A percentile compares a stretch with the other conserved stretches of the same genome.
These are phyloP conservation scores for Vitis labrusca DNA, from an alignment of 164 flowering plant genomes.

Conservation along the genomic window DNA sequence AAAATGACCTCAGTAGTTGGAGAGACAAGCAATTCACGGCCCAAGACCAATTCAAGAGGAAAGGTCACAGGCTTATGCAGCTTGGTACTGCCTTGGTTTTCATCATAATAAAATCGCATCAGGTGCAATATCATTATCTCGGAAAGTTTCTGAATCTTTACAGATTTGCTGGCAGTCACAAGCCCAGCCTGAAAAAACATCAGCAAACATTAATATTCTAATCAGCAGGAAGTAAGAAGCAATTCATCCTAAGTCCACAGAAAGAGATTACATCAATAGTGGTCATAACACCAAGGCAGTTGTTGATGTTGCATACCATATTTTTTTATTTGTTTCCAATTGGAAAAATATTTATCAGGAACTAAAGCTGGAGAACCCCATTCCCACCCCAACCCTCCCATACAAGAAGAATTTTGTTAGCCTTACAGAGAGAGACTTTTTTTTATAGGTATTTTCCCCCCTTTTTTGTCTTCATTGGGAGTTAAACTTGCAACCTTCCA, in stretches of 20 bases:
- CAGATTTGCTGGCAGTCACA: slow-evolving; percentile 82
- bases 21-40: slow-evolving; percentile 76
- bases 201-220: not conserved
- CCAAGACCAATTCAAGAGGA: slow-evolving; percentile 74
- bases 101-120: slow-evolving; percentile 87
- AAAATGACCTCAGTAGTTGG: slow-evolving; percentile 67
- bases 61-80: slow-evolving; percentile 81
- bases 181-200: slow-evolving; percentile 51
- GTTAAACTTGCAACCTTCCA: too few species aligned
- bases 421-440: too few species aligned
- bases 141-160: slow-evolving; percentile 76
- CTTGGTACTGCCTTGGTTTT: slow-evolving; percentile 88
- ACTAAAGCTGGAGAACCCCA: too few species aligned
- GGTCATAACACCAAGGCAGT: too few species aligned
- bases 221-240: not conserved
- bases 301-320: too few species aligned
- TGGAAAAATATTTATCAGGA: too few species aligned
- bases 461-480: too few species aligned
- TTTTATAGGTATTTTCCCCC: too few species aligned
- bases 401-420: too few species aligned
- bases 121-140: slow-evolving; percentile 91
- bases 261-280: too few species aligned
- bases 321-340: too few species aligned
- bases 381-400: too few species aligned
- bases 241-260: not conserved